Evolutionary conservation across 441 rosid genomes (phyloP), one percentile per base, ranked within the genome.

Genomic region (Rhodomyrtus psidioides): DNA sequence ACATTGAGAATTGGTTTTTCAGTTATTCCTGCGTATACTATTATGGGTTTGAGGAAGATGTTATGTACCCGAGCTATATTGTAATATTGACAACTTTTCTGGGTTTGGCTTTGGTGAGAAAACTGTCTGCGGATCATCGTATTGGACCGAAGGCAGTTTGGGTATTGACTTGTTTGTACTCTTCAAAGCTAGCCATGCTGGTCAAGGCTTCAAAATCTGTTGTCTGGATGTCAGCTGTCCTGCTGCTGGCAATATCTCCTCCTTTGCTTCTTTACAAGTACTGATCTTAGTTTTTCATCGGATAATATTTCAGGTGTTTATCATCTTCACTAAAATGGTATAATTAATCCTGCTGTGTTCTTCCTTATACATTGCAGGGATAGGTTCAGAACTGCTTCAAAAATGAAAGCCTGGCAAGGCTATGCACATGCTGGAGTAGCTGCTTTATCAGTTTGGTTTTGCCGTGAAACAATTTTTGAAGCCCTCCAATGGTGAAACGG

Each of bases 381-480:
- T 84, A 95, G 93, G 91, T 88, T 96, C 17, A 93, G 95, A 90
- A 89, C 95, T 84, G 94, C 92, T 86, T 92, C 96, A 83, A 97
- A 93, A 92, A 97, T 97, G 99, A 97, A 94, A 92, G 91, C 93
- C 87, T 96, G 98, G 98, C 99, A 97, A 92, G 99, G 98, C 90
- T 97, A 96, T 92, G 91, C 88, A 27, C 99, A 97, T 90, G 96
- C 96, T 56, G 82, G 88, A 84, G 96, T 97, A 89, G 96, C 96
- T 91, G 92, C 96, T 82, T 76, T 96, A 82, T 94, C 99, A n/a
- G 96, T 97, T 84, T 97, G 99, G 99, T 94, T 95, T 88, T 96
- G 96, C 92, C 98, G 98, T 60, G 99, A 96, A 93, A 94, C 99
- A 62, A 94, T 95, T 85, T 97, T 96, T 91, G 99, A 97, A 91